Percentiles rank a stretch among this genome's conserved stretches.
phyloP scores from a whole-genome alignment of 306 rosid genomes.

The Cajanus cajan region DNA sequence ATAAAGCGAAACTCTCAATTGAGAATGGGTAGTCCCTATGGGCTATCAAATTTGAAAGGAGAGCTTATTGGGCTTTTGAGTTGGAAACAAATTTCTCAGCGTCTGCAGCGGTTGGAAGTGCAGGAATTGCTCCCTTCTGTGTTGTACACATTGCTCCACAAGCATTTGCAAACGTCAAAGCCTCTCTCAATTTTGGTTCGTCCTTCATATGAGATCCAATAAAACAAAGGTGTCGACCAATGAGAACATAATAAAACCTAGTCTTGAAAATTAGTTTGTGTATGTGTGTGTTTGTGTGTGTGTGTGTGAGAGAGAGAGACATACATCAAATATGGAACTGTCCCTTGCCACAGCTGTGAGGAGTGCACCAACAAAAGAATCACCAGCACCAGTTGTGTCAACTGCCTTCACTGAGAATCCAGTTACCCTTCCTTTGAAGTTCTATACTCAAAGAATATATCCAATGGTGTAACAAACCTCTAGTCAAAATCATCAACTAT shows the following conservation, averaged over 20 bases:
- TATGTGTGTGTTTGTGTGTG: not conserved
- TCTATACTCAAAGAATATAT: constrained; percentile 35
- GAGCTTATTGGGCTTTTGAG: constrained; percentile 32
- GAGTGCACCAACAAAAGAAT: constrained; percentile 64
- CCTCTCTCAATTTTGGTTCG: constrained; percentile 58
- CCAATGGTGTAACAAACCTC: not conserved
- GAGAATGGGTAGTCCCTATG: not conserved
- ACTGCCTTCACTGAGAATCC: constrained; percentile 54
- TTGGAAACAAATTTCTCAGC: constrained; percentile 42
- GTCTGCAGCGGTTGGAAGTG: constrained; percentile 52
- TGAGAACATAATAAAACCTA: not conserved
- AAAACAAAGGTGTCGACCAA: not conserved
- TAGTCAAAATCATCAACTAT: not conserved
- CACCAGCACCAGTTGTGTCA: constrained; percentile 83
- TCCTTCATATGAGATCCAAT: constrained; percentile 29
- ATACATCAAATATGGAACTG: constrained; percentile 45
- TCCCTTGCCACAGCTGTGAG: constrained; percentile 47
- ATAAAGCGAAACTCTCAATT: not conserved
- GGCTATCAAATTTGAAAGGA: not conserved
- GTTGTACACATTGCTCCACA: constrained; percentile 68
- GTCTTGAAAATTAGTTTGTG: not conserved
- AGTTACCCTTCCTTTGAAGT: constrained; percentile 51
- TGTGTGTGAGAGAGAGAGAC: not conserved
- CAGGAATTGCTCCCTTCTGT: constrained; percentile 72
- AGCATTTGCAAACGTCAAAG: constrained; percentile 58